Evolutionary conservation across 1,284 basidiomycete species (phyloP).

Genomic region (Apiotrichum gracile): DNA sequence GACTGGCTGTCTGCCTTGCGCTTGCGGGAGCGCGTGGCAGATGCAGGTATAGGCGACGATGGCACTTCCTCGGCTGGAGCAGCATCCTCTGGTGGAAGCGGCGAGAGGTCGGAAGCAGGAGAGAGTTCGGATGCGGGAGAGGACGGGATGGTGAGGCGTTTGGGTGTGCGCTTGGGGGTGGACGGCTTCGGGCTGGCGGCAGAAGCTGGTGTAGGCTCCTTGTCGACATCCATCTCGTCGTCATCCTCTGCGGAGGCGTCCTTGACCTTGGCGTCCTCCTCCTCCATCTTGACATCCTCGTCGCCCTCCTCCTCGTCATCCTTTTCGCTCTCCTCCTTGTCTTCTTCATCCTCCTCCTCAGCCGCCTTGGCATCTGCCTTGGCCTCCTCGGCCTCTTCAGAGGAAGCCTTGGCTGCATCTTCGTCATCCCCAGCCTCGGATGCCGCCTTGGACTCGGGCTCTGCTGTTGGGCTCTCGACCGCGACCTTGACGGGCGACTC

Average conservation of each 20-base stretch:
- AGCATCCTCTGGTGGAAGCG: conserved; percentile 12
- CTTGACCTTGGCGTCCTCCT: not conserved
- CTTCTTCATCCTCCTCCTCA: not conserved
- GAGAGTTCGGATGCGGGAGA: conserved; percentile 21
- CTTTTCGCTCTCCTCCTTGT: not conserved
- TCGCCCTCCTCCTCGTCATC: not conserved
- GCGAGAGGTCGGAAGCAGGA: conserved; percentile 22
- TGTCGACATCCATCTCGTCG: not conserved
- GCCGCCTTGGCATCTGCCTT: not conserved
- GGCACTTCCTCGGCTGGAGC: not conserved
- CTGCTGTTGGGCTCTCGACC: not conserved
- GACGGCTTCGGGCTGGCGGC: not conserved
- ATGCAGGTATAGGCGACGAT: conserved; percentile 2
- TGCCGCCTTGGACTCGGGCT: not conserved
- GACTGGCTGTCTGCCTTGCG: conserved; percentile 25
- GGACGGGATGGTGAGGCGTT: conserved; percentile 1
- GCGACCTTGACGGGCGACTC: not conserved
- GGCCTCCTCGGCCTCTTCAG: not conserved
- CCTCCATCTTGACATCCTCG: not conserved
- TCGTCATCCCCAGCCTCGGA: not conserved
- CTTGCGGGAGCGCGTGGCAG: conserved; percentile 21
- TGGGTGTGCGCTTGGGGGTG: not conserved
- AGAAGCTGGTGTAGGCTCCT: not conserved
- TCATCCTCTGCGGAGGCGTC: not conserved
- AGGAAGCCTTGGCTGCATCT: not conserved